Evolutionary conservation across 805 yeast species (phyloP).

Genomic region (Starmerella kuoi): DNA sequence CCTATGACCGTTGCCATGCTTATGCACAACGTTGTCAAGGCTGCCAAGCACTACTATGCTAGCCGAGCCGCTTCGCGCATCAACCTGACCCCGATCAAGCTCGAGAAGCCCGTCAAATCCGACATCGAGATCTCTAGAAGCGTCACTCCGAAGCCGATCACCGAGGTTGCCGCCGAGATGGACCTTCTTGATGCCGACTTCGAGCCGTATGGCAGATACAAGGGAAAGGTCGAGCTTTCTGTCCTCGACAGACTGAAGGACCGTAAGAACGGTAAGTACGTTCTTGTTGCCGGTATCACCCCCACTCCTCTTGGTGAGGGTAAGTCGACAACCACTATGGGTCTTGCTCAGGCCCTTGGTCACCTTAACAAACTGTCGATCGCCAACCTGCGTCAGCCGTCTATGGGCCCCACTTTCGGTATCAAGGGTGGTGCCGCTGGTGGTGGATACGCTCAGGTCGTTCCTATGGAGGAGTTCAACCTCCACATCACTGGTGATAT

Average conservation of each 20-base stretch:
- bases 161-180: slow-evolving; percentile 62
- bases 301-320: slow-evolving; percentile 99
- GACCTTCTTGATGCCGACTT: slow-evolving; percentile 70
- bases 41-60: slow-evolving; percentile 52
- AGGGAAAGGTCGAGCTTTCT: slow-evolving; percentile 74
- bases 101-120: slow-evolving; percentile 65
- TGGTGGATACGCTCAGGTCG: slow-evolving; percentile 95
- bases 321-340: slow-evolving; percentile 91
- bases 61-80: slow-evolving; percentile 38
- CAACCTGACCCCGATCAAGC: slow-evolving; percentile 44
- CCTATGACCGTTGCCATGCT: slow-evolving; percentile 99
- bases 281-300: slow-evolving; percentile 91
- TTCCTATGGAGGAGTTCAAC: slow-evolving; percentile 98
- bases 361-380: slow-evolving; percentile 68
- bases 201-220: slow-evolving; percentile 80
- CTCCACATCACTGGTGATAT: slow-evolving; percentile 96
- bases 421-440: slow-evolving; percentile 99
- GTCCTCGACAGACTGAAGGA: slow-evolving; percentile 54
- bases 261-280: slow-evolving; percentile 66
- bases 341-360: slow-evolving; percentile 88
- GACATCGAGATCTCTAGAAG: slow-evolving; percentile 83
- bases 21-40: slow-evolving; percentile 65
- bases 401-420: slow-evolving; percentile 98
- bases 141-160: slow-evolving; percentile 75
- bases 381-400: slow-evolving; percentile 95